phyloP scores from a whole-genome alignment of 2,329 filamentous ascomycete genomes.

The Dryadomyces quercus-mongolicae region DNA sequence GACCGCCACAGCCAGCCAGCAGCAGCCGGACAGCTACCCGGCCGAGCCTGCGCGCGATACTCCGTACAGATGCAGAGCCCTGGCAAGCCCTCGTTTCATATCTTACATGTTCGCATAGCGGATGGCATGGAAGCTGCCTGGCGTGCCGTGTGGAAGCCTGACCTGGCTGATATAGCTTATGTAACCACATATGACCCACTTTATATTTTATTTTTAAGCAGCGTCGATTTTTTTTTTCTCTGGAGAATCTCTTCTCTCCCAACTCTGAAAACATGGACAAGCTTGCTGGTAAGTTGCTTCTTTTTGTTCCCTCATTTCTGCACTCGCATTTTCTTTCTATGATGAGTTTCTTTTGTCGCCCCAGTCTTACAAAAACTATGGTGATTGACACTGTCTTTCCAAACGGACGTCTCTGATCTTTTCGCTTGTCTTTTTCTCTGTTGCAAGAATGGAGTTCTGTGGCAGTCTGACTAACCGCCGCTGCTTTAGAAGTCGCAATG shows the following conservation, averaged over 20 bases:
- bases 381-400: slow-evolving; percentile 43
- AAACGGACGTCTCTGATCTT: slow-evolving; percentile 35
- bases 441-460: not conserved
- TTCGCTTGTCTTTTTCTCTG: not conserved
- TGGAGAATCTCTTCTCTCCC: not conserved
- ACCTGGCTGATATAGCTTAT: not conserved
- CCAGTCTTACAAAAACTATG: slow-evolving; percentile 43
- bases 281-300: not conserved
- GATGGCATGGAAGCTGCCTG: not conserved
- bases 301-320: not conserved
- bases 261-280: not conserved
- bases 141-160: not conserved
- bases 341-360: slow-evolving; percentile 46
- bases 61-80: no score
- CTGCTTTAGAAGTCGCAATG: no score
- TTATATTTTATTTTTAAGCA: not conserved
- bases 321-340: slow-evolving; percentile 16
- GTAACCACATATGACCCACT: not conserved
- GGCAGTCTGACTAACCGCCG: not conserved
- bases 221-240: not conserved
- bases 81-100: no score
- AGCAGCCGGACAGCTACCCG: no score
- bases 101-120: no score
- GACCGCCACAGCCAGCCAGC: no score
- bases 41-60: no score